Base-by-base conservation (phyloP, 495 filamentous ascomycete species). In the Talaromyces thailandensis region DNA sequence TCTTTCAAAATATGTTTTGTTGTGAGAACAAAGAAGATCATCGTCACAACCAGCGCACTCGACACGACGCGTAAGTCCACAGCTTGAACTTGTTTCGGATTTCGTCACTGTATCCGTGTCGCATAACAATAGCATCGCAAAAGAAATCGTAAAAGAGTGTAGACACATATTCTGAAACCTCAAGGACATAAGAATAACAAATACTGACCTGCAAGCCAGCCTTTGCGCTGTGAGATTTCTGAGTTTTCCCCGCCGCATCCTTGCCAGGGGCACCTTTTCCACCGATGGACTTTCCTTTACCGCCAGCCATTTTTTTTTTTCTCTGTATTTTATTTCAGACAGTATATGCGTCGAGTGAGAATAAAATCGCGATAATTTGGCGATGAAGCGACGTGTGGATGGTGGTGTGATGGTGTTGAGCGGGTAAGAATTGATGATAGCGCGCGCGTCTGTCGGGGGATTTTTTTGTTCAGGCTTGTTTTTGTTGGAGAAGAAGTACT, bases 151-250 rank as follows among this genome's bases (percentile, higher is more conserved):
- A 29, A 58, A 52, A 66, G 51, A 56, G 21, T 26, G 52, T 56
- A 6, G 57, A 35, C 56, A 26, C 24, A 50, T 50, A 50, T 25
- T 24, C 12, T 25, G 6, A 31, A 21, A 16, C 43, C 2, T 52
- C 31, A 45, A 48, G 1, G 64, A 48, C 1, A 11, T 40, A 62
- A 2, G 58, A 63, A 52, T 32, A 52, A 55, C 58, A 50, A 64
- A 55, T 59, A 85, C 94, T 84, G 81, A 98, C 94, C 89, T 98
- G 94, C 70, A 98, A 84, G 76, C 94, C 94, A 76, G 94, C 94
- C 78, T 97, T 96, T 69, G 91, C 91, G 68, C 93, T 97, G 81
- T 98, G 94, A 70, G 92, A 96, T 80, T 97, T 93, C 76, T 98
- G 93, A 69, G 90, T 89, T 82, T 97, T 96, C 74, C 84, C 82